phyloP scores from a whole-genome alignment of 176 grass and related monocot species.

The Carex scoparia region DNA sequence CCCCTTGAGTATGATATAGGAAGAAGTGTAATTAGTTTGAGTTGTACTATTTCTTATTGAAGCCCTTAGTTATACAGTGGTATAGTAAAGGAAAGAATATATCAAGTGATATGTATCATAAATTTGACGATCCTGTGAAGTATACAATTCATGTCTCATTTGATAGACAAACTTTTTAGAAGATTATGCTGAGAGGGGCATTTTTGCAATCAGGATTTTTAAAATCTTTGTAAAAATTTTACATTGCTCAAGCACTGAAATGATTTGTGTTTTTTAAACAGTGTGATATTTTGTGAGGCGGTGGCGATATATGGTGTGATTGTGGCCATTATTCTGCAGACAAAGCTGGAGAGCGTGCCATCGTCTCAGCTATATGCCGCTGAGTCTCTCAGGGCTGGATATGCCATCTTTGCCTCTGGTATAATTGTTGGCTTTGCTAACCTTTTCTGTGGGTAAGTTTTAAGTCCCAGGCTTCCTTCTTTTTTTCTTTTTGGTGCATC shows the following conservation, averaged over 20 bases:
- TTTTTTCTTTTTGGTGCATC: slow-evolving; percentile 9
- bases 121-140: background rate
- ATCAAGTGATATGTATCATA: background rate
- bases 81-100: background rate
- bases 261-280: slow-evolving; percentile 29
- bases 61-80: background rate
- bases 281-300: slow-evolving; percentile 99
- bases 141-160: background rate
- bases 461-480: slow-evolving; percentile 11
- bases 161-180: background rate
- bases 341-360: slow-evolving; percentile 93
- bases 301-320: slow-evolving; percentile 99
- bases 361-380: slow-evolving; percentile 48
- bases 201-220: slow-evolving; percentile 1
- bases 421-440: slow-evolving; percentile 96
- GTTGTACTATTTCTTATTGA: background rate
- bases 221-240: background rate
- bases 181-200: background rate
- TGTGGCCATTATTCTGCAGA: slow-evolving; percentile 96
- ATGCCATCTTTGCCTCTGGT: slow-evolving; percentile 93
- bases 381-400: slow-evolving; percentile 91
- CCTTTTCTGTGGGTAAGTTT: slow-evolving; percentile 79
- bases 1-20: background rate
- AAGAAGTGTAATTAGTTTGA: background rate
- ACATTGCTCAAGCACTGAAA: background rate